Conservation (phyloP, 768 basidiomycete species). For the Coprinellus micaceus region DNA sequence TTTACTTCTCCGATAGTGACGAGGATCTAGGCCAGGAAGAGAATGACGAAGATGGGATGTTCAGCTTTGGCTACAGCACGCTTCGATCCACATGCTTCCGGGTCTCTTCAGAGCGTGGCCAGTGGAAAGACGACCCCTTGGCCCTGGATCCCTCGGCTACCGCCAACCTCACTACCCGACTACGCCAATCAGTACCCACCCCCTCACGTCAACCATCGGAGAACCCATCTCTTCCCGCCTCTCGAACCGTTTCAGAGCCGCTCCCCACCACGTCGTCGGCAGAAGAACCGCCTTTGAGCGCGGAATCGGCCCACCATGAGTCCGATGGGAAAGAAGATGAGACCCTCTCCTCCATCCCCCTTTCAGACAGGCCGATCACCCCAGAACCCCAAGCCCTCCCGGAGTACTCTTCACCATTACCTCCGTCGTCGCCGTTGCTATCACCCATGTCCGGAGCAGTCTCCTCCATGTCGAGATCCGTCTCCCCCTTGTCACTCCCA, state of each 20-base stretch:
- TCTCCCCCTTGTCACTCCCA: conserved; percentile 24
- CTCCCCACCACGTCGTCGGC: conserved; percentile 19
- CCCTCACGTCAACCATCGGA: conserved; percentile 2
- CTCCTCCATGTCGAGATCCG: conserved; percentile 35
- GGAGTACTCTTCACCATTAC: conserved; percentile 28
- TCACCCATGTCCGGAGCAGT: conserved; percentile 39
- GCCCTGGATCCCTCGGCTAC: conserved; percentile 21
- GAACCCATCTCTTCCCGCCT: conserved; percentile 24
- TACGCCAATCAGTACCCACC: conserved; percentile 5
- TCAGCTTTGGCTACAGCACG: conserved; percentile 25
- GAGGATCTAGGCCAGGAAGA: conserved; percentile 27
- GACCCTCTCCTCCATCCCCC: conserved; percentile 12
- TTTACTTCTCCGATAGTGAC: conserved; percentile 33
- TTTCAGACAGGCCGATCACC: conserved; percentile 29
- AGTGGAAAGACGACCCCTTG: conserved; percentile 52
- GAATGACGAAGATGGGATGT: conserved; percentile 18
- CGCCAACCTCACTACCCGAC: background rate
- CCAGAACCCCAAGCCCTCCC: conserved; percentile 25
- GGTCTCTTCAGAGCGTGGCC: conserved; percentile 56
- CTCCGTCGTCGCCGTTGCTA: conserved; percentile 43
- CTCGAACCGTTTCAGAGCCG: no score
- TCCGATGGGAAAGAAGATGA: background rate
- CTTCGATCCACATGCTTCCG: conserved; percentile 50
- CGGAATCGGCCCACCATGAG: background rate
- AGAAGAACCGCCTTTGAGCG: background rate